Evolutionary conservation across 805 yeast genomes (phyloP).

Genomic region (Saturnispora gosingensis): DNA sequence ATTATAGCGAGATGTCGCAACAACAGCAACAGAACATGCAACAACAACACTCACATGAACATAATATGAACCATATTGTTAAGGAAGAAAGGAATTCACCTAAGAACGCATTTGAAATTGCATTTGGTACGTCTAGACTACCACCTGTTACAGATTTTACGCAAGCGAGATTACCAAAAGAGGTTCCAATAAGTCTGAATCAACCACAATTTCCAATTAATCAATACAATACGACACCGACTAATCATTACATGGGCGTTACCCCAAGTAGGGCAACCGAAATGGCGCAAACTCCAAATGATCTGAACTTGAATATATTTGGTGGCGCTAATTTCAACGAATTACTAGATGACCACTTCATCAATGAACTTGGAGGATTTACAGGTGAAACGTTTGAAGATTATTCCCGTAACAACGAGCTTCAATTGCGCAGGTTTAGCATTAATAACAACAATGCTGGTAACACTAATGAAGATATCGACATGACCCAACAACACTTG

Average conservation of each 20-base stretch:
- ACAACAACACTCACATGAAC: not conserved
- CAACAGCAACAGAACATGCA: not conserved
- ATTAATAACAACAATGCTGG: not conserved
- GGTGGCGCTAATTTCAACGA: constrained; percentile 14
- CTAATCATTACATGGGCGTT: not conserved
- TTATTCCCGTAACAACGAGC: not conserved
- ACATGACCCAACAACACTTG: not conserved
- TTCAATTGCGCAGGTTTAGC: not conserved
- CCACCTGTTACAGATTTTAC: constrained; percentile 29
- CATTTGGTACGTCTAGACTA: constrained; percentile 29
- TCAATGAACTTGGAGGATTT: constrained; percentile 25
- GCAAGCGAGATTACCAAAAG: constrained; percentile 6
- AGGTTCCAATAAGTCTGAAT: constrained; percentile 1
- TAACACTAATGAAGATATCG: not conserved
- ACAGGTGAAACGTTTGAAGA: constrained; percentile 15
- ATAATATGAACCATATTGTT: not conserved
- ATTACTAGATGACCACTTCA: constrained; percentile 26
- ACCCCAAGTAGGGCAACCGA: constrained; percentile 1
- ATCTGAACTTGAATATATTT: not conserved
- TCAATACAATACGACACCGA: not conserved
- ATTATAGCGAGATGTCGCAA: not conserved
- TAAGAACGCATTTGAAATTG: constrained; percentile 27
- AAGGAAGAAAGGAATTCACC: constrained; percentile 12
- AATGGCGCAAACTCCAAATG: not conserved
- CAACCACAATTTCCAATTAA: not conserved